Evolutionary conservation across 306 rosid genomes (phyloP).

Genomic region (Trichosanthes truncata): DNA sequence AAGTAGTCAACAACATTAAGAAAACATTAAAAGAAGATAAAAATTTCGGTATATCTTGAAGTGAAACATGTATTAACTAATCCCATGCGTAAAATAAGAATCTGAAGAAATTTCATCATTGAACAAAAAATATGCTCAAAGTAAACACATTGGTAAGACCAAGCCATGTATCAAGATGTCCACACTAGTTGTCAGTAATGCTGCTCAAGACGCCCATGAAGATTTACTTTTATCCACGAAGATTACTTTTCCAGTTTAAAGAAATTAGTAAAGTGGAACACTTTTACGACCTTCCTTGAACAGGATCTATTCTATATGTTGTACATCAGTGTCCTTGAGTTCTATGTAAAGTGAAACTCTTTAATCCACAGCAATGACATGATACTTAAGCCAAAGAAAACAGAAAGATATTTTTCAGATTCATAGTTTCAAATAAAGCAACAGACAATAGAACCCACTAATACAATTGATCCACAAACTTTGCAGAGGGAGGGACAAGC

Average conservation of each 20-base stretch:
- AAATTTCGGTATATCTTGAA: neutral
- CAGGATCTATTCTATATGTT: no score
- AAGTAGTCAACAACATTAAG: conserved; percentile 13
- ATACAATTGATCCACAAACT: neutral
- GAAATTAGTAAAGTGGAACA: neutral
- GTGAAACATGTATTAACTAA: neutral
- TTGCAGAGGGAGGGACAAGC: neutral
- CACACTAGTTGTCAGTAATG: neutral
- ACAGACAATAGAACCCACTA: neutral
- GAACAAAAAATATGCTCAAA: neutral
- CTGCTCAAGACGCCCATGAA: neutral
- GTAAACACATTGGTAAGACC: neutral
- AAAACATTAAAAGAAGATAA: conserved; percentile 2
- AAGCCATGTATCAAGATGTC: neutral
- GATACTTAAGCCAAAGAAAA: neutral
- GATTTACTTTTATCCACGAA: neutral
- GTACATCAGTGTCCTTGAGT: no score
- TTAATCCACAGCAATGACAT: neutral
- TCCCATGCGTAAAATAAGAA: neutral
- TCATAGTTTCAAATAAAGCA: neutral
- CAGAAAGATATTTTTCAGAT: neutral
- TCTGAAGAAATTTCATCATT: neutral
- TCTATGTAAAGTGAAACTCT: neutral
- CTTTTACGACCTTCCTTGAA: neutral
- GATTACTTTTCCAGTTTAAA: neutral